Base-by-base conservation (phyloP, 768 basidiomycete genomes). In the Collybia mongolica region DNA sequence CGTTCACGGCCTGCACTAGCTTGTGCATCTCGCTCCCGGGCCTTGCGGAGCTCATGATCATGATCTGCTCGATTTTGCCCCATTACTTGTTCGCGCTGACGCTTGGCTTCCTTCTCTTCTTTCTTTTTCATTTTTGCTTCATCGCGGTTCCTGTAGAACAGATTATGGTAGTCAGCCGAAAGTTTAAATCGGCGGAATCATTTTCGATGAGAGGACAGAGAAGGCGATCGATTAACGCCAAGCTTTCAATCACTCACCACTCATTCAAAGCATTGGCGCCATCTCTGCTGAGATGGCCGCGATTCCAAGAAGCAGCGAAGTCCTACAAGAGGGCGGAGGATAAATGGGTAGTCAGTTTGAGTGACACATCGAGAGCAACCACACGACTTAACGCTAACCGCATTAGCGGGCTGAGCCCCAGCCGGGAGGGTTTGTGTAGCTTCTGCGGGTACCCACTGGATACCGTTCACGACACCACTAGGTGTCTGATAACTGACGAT, bases 371-470 rank as follows among this genome's bases (percentile, higher is more conserved):
- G 39, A 15, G 56, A 54, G 51, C 45, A 53, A n/a, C 29, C 54
- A 38, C 9, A 40, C 32, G 1, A 47, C 12, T 49, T 15, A 46
- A 53, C 35, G 65, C 76, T 60, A 48, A 84, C 87, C 41, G 72
- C 62, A 57, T 67, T 77, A 4, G 84, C 86, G 7, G 82, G 82
- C 46, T 73, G 77, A 22, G 83, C 83, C 3, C 82, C 85, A 9
- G 67, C 44, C 36, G 88, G 88, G 41, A 83, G 56, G 39, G 83
- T 74, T 38, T 76, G 70, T 0, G 84, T 84, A 1, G 84, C 74
- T 57, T 90, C 88, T n/a, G 79, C 81, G 17, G 87, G 86, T 22
- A 89, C 71, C 80, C 77, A 81, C 57, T 81, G 80, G 46, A 81
- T 77, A 67, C 89, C 89, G 49, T 69, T 76, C 26, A 90, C 81